Conservation (phyloP, 108 stramenopile species). For the Skeletonema tropicum region DNA sequence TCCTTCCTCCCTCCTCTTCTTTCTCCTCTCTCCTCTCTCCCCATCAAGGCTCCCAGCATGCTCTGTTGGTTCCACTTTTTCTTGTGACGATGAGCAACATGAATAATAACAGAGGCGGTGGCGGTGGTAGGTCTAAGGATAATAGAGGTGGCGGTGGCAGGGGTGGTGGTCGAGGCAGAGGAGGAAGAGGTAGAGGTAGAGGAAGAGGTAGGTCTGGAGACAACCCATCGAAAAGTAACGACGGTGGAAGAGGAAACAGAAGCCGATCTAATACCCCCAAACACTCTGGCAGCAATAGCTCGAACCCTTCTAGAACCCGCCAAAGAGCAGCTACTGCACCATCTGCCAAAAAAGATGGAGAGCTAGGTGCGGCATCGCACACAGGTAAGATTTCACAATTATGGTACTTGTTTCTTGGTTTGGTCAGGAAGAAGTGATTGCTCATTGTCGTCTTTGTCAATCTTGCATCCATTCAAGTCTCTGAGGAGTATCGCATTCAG, state of each 20-base stretch:
- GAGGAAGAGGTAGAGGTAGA: conserved; percentile 3
- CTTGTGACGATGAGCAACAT: no score
- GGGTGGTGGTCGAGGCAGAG: conserved; percentile 16
- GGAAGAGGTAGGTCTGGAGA: conserved; percentile 11
- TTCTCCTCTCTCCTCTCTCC: no score
- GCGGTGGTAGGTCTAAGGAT: not conserved
- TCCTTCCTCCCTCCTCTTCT: no score
- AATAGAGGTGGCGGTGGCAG: conserved; percentile 11
- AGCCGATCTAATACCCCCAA: conserved; percentile 20
- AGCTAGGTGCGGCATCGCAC: conserved; percentile 70
- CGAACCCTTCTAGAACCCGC: conserved; percentile 9
- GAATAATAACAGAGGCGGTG: no score
- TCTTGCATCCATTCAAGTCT: conserved; percentile 16
- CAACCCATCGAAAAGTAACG: not conserved
- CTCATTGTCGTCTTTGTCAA: no score
- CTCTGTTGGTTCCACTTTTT: no score
- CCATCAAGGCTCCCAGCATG: no score
- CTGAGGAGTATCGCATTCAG: conserved; percentile 65
- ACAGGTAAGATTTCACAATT: conserved; percentile 40
- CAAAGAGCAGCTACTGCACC: not conserved
- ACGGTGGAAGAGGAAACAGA: conserved; percentile 15
- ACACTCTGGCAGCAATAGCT: conserved; percentile 1
- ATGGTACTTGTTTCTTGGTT: no score
- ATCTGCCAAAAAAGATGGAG: conserved; percentile 55
- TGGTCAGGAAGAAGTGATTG: no score